phyloP scores from a whole-genome alignment of 225 moss, liverwort and hornwort genomes.

The Ulota crispa region DNA sequence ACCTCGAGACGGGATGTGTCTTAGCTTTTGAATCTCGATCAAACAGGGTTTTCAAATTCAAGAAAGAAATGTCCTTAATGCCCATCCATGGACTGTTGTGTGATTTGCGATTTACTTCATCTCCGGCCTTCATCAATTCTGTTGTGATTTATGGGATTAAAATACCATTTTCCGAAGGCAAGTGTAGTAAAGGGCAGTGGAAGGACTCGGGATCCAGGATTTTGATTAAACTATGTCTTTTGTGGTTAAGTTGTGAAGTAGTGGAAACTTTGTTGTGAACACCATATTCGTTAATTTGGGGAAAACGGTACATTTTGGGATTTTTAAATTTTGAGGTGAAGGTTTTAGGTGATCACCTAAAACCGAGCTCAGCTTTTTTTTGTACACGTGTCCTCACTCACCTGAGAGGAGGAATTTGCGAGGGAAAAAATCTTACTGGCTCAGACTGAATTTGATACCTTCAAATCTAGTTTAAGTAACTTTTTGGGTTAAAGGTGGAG shows the following conservation, averaged over 20 bases:
- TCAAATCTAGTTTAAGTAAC: too few species aligned
- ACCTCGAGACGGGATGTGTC: not conserved
- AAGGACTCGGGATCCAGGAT: not conserved
- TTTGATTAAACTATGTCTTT: not conserved
- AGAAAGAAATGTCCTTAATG: not conserved
- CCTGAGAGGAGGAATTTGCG: too few species aligned
- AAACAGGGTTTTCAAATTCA: not conserved
- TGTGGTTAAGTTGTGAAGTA: not conserved
- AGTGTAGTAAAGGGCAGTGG: too few species aligned
- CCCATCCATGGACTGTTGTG: not conserved
- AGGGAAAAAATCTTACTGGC: too few species aligned
- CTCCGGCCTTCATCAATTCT: not conserved
- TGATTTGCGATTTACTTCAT: not conserved
- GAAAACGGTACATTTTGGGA: too few species aligned
- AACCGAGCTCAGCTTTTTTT: too few species aligned
- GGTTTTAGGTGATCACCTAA: too few species aligned
- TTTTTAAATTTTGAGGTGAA: too few species aligned
- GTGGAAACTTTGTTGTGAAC: not conserved
- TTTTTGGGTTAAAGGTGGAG: too few species aligned
- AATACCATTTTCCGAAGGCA: not conserved
- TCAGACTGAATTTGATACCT: too few species aligned
- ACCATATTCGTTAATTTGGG: too few species aligned
- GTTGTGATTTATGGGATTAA: not conserved
- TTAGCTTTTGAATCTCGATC: not conserved
- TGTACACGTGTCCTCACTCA: too few species aligned